phyloP scores from a whole-genome alignment of 1,139 yeast genomes.

The Pichia sp. region DNA sequence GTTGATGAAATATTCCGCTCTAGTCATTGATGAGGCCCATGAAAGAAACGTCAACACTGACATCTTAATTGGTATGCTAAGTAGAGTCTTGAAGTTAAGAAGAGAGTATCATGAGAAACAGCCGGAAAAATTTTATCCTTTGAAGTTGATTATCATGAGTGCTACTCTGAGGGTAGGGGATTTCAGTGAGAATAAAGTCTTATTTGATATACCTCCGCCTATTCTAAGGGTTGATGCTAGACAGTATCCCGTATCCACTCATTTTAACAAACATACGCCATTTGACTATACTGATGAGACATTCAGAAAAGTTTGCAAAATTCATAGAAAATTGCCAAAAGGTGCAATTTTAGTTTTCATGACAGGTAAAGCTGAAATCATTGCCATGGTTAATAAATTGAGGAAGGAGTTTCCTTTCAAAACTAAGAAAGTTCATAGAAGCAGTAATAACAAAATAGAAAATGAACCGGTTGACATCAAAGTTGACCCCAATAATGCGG shows the following conservation, averaged over 20 bases:
- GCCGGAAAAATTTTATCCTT: constrained; percentile 49
- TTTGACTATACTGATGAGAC: constrained; percentile 84
- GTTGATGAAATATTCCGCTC: constrained; percentile 73
- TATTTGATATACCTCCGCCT: constrained; percentile 83
- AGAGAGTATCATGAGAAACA: constrained; percentile 47
- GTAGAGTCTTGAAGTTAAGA: constrained; percentile 79
- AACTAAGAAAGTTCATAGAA: constrained; percentile 27
- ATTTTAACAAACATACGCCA: constrained; percentile 77
- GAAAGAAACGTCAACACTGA: constrained; percentile 96
- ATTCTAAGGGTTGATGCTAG: constrained; percentile 88
- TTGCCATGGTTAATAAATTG: constrained; percentile 64
- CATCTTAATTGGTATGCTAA: constrained; percentile 88
- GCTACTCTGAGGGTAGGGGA: constrained; percentile 94
- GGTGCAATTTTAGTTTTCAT: constrained; percentile 91
- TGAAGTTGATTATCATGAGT: constrained; percentile 79
- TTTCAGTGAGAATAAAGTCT: constrained; percentile 71
- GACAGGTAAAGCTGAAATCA: constrained; percentile 93
- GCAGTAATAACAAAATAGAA: constrained; percentile 24
- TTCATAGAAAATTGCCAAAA: constrained; percentile 80
- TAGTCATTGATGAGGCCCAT: constrained; percentile 96
- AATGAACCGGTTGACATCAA: constrained; percentile 43
- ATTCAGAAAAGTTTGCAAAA: constrained; percentile 76
- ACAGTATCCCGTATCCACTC: constrained; percentile 90
- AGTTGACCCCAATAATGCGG: constrained; percentile 57
- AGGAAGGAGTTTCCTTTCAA: constrained; percentile 65